These are phyloP conservation scores for Carex kokanica DNA, from an alignment of 176 grass and related monocot genomes.

Conservation along the genomic window DNA sequence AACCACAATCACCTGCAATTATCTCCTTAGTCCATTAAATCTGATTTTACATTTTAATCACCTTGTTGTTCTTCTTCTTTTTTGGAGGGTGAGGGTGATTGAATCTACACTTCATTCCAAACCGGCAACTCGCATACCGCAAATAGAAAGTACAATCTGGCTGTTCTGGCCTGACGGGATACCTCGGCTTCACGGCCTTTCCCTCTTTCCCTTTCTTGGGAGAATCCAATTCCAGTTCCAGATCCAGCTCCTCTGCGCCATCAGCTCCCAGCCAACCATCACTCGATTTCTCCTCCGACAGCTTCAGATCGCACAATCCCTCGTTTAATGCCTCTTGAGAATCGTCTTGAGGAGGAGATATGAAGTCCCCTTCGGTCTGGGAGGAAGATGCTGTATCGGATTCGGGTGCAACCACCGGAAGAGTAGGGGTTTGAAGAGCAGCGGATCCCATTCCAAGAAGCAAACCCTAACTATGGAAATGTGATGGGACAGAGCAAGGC, in stretches of 20 bases:
- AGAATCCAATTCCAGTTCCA: not conserved
- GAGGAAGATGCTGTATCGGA: not conserved
- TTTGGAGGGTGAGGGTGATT: conserved; percentile 66
- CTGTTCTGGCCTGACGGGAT: conserved; percentile 46
- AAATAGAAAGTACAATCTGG: conserved; percentile 66
- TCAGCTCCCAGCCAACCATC: not conserved
- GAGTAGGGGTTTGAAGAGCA: too few relatives aligned
- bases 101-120: conserved; percentile 81
- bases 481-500: not conserved
- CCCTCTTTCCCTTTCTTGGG: conserved; percentile 11
- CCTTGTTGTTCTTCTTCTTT: conserved; percentile 52
- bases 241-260: conserved; percentile 18
- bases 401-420: not conserved
- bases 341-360: not conserved
- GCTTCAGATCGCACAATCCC: conserved; percentile 22
- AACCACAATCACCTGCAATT: not conserved
- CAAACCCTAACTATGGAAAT: conserved; percentile 28
- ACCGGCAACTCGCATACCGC: conserved; percentile 65
- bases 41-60: not conserved
- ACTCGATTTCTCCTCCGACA: conserved; percentile 13
- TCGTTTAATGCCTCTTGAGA: not conserved
- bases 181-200: conserved; percentile 35
- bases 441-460: too few relatives aligned
- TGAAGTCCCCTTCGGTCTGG: not conserved
- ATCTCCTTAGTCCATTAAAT: not conserved